Base-by-base conservation (phyloP, 306 rosid species). In the peach (Prunus persica) region DNA sequence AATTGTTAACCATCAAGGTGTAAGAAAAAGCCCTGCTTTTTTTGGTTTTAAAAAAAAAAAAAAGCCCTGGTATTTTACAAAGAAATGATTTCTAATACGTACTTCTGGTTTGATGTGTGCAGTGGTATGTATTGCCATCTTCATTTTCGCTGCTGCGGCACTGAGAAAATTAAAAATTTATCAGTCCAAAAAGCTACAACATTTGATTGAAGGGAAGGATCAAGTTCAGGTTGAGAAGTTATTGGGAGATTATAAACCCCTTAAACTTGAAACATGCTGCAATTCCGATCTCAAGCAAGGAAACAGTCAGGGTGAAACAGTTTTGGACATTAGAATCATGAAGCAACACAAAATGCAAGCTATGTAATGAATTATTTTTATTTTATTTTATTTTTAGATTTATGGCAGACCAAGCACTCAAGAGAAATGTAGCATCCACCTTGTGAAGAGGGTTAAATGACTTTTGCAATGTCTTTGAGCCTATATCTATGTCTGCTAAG, bases 41-140 rank as follows among this genome's bases (percentile, higher is more conserved):
- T 27, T 27, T 27, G 30, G 30, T 27, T 27, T 0, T 0, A 22
- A 22, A 22, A 22, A 22, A 0, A 2, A 27, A 27, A 27, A 27
- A 27, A 27, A 2, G 30, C 30, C 3, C 30, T 28, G 30, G 43
- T 38, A 38, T 38, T 38, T 38, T 38, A 38, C 43, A 38, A 38
- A 9, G 25, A 75, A 11, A 18, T 38, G 19, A 28, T 41, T 51
- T 62, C 72, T 77, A 7, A 65, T 11, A 28, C 32, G 32, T 28
- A 47, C 15, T 13, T 12, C 5, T 38, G 25, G 75, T 56, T 82
- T 61, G 16, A 4, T 58, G 43, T 77, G 67, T 79, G 86, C 87
- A 91, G 97, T 78, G 66, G 4, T 85, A 19, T 72, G 85, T 4
- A 27, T 77, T 2, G 54, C 88, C 65, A 65, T 90, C 14, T 41